Base-by-base conservation (phyloP, 306 rosid species). In the Delonix regia region DNA sequence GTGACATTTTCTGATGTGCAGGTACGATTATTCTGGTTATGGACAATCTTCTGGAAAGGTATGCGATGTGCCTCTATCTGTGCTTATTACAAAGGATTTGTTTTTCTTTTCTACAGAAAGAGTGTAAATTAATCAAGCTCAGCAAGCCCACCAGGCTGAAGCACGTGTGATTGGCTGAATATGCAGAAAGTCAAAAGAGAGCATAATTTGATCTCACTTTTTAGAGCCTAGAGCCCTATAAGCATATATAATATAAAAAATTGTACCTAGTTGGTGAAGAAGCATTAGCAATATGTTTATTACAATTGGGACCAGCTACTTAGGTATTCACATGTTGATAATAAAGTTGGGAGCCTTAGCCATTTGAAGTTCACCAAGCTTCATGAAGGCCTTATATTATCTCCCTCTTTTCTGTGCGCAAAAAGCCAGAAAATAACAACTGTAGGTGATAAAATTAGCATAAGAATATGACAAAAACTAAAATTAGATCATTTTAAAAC, bases 21-120 rank as follows among this genome's bases (percentile, higher is more conserved):
- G 95, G 82, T 90, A 86, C 25, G 95, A 90, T 77, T 90, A 90
- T 78, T 90, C 95, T 90, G 95, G 95, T 8, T 88, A 90, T 83
- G 95, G 95, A 74, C 90, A 88, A 76, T 90, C 95, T 78, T 83
- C 89, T 51, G 95, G 95, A 85, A 88, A 90, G 90, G 95, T 90
- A 85, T 52, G 44, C 69, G 22, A 22, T 45, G 38, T 42, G 63
- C 56, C n/a, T 56, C n/a, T 42, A 57, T 62, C 60, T 78, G n/a
- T 66, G 44, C 21, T 53, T 27, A 15, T 22, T n/a, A 51, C 38
- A 22, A 21, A 16, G 3, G 4, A 25, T 18, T 3, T 7, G 16
- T 56, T 19, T 13, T 44, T 19, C 42, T 38, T 76, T 27, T 49
- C 39, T 25, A 42, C 47, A 13, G 69, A 53, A 12, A n/a, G 69